A percentile compares a stretch with the other conserved stretches of the same genome.
phyloP scores from a whole-genome alignment of 176 grass and related monocot species.

The Carex parvula region DNA sequence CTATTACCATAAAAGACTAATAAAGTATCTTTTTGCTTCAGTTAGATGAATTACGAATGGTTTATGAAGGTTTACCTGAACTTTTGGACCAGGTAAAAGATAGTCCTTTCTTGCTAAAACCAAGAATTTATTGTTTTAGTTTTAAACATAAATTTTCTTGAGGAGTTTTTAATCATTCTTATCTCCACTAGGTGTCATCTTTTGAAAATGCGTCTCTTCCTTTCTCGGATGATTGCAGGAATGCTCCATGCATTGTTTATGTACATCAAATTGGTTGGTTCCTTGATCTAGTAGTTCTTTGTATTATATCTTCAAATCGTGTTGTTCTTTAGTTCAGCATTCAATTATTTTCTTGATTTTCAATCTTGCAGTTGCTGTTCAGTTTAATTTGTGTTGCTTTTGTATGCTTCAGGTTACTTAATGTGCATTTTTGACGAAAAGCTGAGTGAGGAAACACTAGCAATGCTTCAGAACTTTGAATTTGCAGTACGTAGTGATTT shows the following conservation, averaged over 20 bases:
- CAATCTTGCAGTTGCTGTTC: background rate
- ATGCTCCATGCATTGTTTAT: constrained; percentile 69
- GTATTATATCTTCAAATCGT: constrained; percentile 24
- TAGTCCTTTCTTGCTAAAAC: constrained; percentile 23
- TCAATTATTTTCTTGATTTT: constrained; percentile 23
- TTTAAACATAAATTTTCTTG: constrained; percentile 18
- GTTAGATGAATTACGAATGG: constrained; percentile 88
- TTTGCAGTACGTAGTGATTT: constrained; percentile 59
- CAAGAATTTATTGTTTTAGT: constrained; percentile 5
- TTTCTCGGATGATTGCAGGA: constrained; percentile 59
- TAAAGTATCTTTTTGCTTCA: constrained; percentile 31
- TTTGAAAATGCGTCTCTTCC: constrained; percentile 69
- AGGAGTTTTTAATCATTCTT: constrained; percentile 32
- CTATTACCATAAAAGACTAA: constrained; percentile 19
- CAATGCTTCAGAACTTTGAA: constrained; percentile 67
- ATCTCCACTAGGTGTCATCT: constrained; percentile 65
- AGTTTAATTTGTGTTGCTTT: background rate
- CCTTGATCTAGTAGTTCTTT: constrained; percentile 24
- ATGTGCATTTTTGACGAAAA: constrained; percentile 91
- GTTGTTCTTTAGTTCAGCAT: background rate
- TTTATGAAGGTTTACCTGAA: constrained; percentile 86
- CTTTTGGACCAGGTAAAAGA: constrained; percentile 76
- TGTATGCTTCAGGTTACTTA: constrained; percentile 68
- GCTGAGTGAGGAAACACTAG: constrained; percentile 63
- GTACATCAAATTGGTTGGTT: constrained; percentile 85